Evolutionary conservation across 2,329 filamentous ascomycete genomes (phyloP), one percentile per base, ranked within the genome.

Genomic region (Trichoderma pleuroti): DNA sequence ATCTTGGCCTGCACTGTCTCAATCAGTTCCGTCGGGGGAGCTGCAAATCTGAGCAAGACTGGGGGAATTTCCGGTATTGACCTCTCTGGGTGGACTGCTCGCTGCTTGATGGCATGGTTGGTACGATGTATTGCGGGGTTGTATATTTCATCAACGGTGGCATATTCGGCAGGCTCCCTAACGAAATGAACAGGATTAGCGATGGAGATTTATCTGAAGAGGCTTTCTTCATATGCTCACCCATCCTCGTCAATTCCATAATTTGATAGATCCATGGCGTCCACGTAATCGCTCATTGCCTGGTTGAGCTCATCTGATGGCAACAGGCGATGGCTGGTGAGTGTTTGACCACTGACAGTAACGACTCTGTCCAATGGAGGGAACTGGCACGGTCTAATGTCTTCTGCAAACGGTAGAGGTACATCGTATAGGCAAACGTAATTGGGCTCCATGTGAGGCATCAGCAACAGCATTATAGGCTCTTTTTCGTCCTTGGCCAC

Each of bases 381-480:
- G 74, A 99, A 99, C 71, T 90, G 91, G 79, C 98, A 98, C n/a
- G 87, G 87, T 42, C 96, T 89, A 61, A 98, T 86, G 77, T 99
- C 96, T 82, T 99, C 96, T 3, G 93, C 91, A 76, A 98, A 99
- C 0, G 96, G 96, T 7, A 98, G 84, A 42, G 96, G 93, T 1
- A 97, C 87, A 77, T 99, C 96, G 73, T 97, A 90, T 2, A 99
- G 85, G 75, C 93, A 95, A 79, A 98, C 94, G 74, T 93, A 89
- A 30, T 93, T 90, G 3, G 87, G 84, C 72, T 97, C 93, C 71
- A 97, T 90, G 24, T 89, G 87, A 3, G 96, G 96, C 6, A 92
- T 91, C 56, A 99, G 86, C 16, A 98, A 84, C 1, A 97, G 82
- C 18, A 98, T 83, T 34, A 89, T 78, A 0, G 96, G 95, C 2